These are phyloP conservation scores for Alternaria sp. DNA, from an alignment of 2,329 filamentous ascomycete species.

Conservation along the genomic window DNA sequence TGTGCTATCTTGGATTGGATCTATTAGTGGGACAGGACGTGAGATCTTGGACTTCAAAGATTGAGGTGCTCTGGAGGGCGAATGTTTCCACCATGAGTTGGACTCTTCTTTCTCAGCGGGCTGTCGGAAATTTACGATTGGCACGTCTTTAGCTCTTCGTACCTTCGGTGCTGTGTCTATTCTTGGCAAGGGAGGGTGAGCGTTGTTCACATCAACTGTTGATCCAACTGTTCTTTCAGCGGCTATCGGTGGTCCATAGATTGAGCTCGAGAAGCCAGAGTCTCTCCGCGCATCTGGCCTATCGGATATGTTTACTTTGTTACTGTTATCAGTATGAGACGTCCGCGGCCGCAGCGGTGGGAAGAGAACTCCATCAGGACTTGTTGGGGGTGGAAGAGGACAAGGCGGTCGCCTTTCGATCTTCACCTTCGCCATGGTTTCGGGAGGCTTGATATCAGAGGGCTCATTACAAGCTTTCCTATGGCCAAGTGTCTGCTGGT, in stretches of 20 bases:
- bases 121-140: neutral
- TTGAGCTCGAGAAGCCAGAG: slow-evolving; percentile 11
- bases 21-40: slow-evolving; percentile 19
- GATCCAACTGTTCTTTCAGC: slow-evolving; percentile 1
- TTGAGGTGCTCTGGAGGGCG: slow-evolving; percentile 1
- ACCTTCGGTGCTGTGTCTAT: neutral
- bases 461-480: neutral
- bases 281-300: neutral
- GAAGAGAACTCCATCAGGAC: neutral
- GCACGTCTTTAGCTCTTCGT: neutral
- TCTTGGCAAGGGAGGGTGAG: slow-evolving; percentile 20
- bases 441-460: neutral
- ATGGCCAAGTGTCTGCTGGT: slow-evolving; percentile 16
- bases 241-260: slow-evolving; percentile 15
- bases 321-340: neutral
- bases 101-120: neutral
- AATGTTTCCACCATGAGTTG: slow-evolving; percentile 8
- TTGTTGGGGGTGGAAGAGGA: neutral
- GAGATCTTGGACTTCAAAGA: slow-evolving; percentile 34
- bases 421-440: neutral
- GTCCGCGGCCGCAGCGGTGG: neutral
- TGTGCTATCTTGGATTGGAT: neutral
- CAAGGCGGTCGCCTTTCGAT: neutral
- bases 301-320: neutral
- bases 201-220: slow-evolving; percentile 14